A percentile compares a stretch with the other conserved stretches of the same genome.
Evolutionary conservation across 202 grass and related monocot species (phyloP).

Genomic region (Schoenoplectus tabernaemontani): DNA sequence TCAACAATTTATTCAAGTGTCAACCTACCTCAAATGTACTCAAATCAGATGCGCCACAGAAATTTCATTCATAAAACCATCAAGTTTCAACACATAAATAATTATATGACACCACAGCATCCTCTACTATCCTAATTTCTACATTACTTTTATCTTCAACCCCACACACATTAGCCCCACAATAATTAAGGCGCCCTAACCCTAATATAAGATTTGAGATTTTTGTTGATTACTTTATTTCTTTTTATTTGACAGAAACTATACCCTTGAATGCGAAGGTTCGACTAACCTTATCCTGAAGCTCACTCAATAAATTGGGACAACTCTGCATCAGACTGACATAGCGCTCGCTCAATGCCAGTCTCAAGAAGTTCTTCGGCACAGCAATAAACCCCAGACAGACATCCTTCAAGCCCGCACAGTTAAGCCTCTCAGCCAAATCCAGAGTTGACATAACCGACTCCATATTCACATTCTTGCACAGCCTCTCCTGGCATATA

Average conservation of each 20-base stretch:
- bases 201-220: neutral
- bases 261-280: slow-evolving; percentile 5
- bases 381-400: slow-evolving; percentile 24
- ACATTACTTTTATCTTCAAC: neutral
- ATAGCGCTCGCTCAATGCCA: slow-evolving; percentile 18
- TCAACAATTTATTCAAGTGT: neutral
- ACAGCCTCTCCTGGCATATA: slow-evolving; percentile 18
- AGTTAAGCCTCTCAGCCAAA: slow-evolving; percentile 19
- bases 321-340: slow-evolving; percentile 21
- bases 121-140: neutral
- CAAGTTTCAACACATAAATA: neutral
- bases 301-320: slow-evolving; percentile 15
- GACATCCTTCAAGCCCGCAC: slow-evolving; percentile 20
- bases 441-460: slow-evolving; percentile 9
- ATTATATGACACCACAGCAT: neutral
- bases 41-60: neutral
- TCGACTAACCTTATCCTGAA: slow-evolving; percentile 16
- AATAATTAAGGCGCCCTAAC: neutral
- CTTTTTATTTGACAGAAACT: slow-evolving; percentile 2
- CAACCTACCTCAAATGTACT: neutral
- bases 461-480: neutral
- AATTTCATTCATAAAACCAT: neutral
- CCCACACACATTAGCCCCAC: neutral
- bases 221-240: neutral
- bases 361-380: slow-evolving; percentile 26